Conservation (phyloP, 305 asterid species). For the Ilex paraguariensis region DNA sequence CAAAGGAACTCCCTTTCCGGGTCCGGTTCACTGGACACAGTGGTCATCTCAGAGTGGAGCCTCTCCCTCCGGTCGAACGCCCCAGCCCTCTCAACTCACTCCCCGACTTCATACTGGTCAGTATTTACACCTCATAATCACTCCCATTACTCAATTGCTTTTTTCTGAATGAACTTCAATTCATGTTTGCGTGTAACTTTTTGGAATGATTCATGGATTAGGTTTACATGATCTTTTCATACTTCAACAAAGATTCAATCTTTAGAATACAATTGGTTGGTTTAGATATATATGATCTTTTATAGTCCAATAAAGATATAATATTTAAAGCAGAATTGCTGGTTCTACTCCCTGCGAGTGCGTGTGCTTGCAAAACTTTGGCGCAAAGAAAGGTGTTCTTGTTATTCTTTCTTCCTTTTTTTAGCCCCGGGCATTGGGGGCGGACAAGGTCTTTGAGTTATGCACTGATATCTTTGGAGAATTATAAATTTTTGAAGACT, state of each 20-base stretch:
- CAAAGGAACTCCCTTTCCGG: slow-evolving; percentile 65
- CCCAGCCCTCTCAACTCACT: slow-evolving; percentile 48
- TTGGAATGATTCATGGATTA: too few relatives aligned
- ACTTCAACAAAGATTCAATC: not conserved
- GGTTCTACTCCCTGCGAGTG: too few relatives aligned
- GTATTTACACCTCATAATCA: slow-evolving; percentile 10
- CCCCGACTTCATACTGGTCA: slow-evolving; percentile 82
- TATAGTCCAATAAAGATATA: not conserved
- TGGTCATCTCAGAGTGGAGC: slow-evolving; percentile 81
- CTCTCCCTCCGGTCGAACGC: slow-evolving; percentile 77
- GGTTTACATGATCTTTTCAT: not conserved
- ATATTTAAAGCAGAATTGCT: too few relatives aligned
- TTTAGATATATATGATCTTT: not conserved
- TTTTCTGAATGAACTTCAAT: not conserved
- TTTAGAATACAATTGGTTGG: not conserved
- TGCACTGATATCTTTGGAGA: too few relatives aligned
- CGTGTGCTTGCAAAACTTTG: too few relatives aligned
- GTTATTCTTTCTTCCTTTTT: too few relatives aligned
- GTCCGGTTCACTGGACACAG: slow-evolving; percentile 89
- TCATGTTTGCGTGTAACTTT: too few relatives aligned
- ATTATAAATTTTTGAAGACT: too few relatives aligned
- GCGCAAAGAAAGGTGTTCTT: too few relatives aligned
- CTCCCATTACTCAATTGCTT: not conserved
- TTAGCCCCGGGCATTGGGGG: too few relatives aligned
- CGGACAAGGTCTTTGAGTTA: too few relatives aligned